Percentiles rank a stretch among this genome's conserved stretches.
Evolutionary conservation across 768 basidiomycete genomes (phyloP).

Genomic region (Boletellus emodensis): DNA sequence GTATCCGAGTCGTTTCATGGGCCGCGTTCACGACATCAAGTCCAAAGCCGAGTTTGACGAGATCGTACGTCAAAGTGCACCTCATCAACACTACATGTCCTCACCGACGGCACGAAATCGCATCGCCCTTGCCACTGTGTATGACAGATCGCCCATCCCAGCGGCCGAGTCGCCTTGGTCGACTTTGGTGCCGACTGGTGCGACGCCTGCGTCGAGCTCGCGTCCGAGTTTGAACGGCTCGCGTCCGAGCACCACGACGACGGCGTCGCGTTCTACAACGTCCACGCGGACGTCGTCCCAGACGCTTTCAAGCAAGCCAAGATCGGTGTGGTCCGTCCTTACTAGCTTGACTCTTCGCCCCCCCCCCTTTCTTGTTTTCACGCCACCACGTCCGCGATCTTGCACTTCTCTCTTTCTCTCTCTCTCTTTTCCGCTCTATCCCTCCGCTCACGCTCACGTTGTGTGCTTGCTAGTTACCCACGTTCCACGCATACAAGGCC

Average conservation of each 20-base stretch:
- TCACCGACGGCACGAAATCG: too few relatives aligned
- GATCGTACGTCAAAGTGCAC: conserved; percentile 4
- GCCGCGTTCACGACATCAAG: not conserved
- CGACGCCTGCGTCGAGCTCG: conserved; percentile 15
- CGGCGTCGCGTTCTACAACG: conserved; percentile 66
- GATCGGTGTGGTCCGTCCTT: conserved; percentile 49
- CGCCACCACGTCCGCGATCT: too few relatives aligned
- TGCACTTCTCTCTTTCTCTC: not conserved
- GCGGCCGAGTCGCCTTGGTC: conserved; percentile 7
- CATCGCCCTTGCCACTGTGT: too few relatives aligned
- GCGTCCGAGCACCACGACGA: not conserved
- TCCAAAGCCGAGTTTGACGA: not conserved
- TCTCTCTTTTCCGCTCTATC: not conserved
- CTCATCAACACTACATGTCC: too few relatives aligned
- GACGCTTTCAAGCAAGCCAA: conserved; percentile 49
- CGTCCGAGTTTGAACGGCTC: conserved; percentile 9
- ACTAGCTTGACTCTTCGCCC: not conserved
- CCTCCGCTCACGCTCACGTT: too few relatives aligned
- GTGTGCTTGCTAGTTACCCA: conserved; percentile 15
- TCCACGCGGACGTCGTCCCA: conserved; percentile 58
- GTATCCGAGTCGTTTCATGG: too few relatives aligned
- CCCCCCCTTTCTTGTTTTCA: not conserved
- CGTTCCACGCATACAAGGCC: conserved; percentile 11
- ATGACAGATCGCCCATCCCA: not conserved
- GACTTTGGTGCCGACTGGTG: conserved; percentile 24